A percentile compares a stretch with the other conserved stretches of the same genome.
Conservation (phyloP, 225 moss, liverwort and hornwort genomes). For the Climacium dendroides region DNA sequence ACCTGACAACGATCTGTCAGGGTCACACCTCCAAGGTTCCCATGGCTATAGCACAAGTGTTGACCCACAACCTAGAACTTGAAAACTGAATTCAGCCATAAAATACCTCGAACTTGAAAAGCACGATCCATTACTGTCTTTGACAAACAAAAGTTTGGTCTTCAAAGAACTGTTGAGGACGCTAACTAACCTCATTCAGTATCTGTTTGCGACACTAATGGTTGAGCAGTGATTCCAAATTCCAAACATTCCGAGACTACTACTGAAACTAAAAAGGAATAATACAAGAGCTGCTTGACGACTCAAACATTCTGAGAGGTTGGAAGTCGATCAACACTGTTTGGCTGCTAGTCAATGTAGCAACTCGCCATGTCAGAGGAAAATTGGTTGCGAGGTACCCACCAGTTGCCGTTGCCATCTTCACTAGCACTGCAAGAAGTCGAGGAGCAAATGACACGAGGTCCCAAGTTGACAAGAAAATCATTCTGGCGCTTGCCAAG, state of each 20-base stretch:
- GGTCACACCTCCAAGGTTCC: too few relatives aligned
- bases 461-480: slow-evolving; percentile 18
- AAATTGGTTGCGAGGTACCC: slow-evolving; percentile 27
- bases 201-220: not conserved
- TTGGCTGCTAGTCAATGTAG: slow-evolving; percentile 2
- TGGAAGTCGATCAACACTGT: not conserved
- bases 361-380: slow-evolving; percentile 16
- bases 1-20: not conserved
- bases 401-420: slow-evolving; percentile 26
- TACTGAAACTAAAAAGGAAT: not conserved
- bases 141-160: not conserved
- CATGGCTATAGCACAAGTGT: not conserved
- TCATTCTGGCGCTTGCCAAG: slow-evolving; percentile 7
- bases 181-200: not conserved
- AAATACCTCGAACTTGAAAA: not conserved
- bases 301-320: not conserved
- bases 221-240: not conserved
- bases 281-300: not conserved
- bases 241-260: not conserved
- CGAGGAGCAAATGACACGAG: not conserved
- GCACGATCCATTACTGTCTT: not conserved
- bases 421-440: not conserved
- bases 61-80: not conserved
- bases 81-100: not conserved
- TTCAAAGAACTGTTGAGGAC: not conserved